A percentile compares a stretch with the other conserved stretches of the same genome.
Conservation (phyloP, 1,139 yeast species). For the Candida pseudocylindracea region DNA sequence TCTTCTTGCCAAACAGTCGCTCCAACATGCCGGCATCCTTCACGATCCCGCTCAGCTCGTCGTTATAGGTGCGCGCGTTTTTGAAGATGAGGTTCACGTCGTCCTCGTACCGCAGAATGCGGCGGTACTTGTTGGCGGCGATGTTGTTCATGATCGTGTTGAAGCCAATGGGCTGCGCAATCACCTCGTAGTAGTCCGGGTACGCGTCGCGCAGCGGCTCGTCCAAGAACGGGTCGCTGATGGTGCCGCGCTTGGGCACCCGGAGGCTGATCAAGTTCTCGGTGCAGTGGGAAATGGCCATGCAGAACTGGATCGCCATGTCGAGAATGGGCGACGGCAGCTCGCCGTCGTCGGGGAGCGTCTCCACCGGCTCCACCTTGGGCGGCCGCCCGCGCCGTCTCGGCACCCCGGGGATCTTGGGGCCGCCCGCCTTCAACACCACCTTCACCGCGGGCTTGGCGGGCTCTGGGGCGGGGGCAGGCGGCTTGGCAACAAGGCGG, state of each 20-base stretch:
- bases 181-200: conserved; percentile 35
- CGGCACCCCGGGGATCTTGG: conserved; percentile 8
- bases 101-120: conserved; percentile 22
- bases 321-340: no score
- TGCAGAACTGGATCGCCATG: conserved; percentile 3
- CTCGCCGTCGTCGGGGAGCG: no score
- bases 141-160: conserved; percentile 17
- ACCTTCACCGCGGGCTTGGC: neutral
- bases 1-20: conserved; percentile 12
- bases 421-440: conserved; percentile 1
- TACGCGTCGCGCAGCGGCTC: conserved; percentile 30
- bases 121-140: conserved; percentile 14
- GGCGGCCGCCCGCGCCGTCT: conserved; percentile 1
- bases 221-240: conserved; percentile 35
- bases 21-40: conserved; percentile 29
- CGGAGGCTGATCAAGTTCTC: neutral
- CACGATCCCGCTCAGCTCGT: conserved; percentile 28
- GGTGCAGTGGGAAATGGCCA: conserved; percentile 9
- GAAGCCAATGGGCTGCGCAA: conserved; percentile 34
- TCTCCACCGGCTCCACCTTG: no score
- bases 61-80: conserved; percentile 37
- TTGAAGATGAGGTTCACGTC: conserved; percentile 27
- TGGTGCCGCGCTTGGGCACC: conserved; percentile 14
- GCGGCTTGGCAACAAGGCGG: neutral
- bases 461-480: conserved; percentile 1